These are phyloP conservation scores for Amanita jacksonii DNA, from an alignment of 768 basidiomycete species.

Conservation along the genomic window DNA sequence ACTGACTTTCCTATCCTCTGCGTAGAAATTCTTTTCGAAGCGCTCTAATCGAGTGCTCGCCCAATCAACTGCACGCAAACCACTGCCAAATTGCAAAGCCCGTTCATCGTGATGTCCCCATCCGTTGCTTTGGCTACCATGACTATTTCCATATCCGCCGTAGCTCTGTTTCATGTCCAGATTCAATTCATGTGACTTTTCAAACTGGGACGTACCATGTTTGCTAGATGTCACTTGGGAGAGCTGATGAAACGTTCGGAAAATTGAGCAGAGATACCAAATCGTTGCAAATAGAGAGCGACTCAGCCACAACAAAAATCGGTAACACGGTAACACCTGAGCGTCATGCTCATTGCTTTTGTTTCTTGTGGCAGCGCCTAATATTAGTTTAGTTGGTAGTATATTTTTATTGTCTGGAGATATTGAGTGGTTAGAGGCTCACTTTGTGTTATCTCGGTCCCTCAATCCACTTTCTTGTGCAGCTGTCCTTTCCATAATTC, in stretches of 20 bases:
- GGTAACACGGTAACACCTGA: no score
- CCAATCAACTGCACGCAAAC: constrained; percentile 86
- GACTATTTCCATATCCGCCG: constrained; percentile 29
- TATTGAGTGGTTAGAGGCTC: no score
- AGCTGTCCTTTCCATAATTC: no score
- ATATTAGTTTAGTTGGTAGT: no score
- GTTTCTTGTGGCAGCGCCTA: no score
- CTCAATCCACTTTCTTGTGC: no score
- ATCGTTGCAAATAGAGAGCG: constrained; percentile 13
- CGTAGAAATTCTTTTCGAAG: constrained; percentile 98
- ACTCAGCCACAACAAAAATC: constrained; percentile 11
- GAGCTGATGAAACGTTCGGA: constrained; percentile 10
- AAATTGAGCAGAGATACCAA: constrained; percentile 11
- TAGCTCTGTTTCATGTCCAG: constrained; percentile 26
- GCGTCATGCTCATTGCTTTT: no score
- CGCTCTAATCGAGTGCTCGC: constrained; percentile 54
- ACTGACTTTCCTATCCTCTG: constrained; percentile 80
- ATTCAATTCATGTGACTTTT: background rate
- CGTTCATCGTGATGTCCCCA: constrained; percentile 53
- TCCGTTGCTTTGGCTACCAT: constrained; percentile 40
- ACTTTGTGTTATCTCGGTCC: no score
- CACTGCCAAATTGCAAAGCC: constrained; percentile 76
- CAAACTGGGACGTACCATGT: constrained; percentile 8
- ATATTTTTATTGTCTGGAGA: no score
- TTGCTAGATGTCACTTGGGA: background rate